Conservation (phyloP, 495 filamentous ascomycete species). For the Cercophora samala region DNA sequence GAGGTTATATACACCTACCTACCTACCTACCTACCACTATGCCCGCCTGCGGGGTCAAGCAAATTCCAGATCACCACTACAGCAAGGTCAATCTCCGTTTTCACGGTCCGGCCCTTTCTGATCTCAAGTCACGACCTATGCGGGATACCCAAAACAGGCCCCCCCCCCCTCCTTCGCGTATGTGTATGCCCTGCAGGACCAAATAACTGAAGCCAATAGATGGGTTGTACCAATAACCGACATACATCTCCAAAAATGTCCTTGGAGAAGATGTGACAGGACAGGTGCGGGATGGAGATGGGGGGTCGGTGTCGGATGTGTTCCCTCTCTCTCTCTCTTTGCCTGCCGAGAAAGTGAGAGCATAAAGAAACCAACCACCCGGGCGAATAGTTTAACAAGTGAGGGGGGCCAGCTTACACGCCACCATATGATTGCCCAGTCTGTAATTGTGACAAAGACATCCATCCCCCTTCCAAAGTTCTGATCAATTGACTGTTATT, state of each 20-base stretch:
- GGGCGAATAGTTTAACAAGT: not conserved
- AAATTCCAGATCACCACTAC: too few relatives aligned
- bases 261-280: not conserved
- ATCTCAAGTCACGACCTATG: not conserved
- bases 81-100: not conserved
- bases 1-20: conserved; percentile 2
- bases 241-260: not conserved
- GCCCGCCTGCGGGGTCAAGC: not conserved
- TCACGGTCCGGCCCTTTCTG: conserved; percentile 2
- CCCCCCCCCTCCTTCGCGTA: not conserved
- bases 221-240: not conserved
- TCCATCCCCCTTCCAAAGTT: not conserved
- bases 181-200: not conserved
- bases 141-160: conserved; percentile 3
- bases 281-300: not conserved
- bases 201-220: not conserved
- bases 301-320: not conserved
- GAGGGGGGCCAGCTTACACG: not conserved
- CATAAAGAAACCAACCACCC: not conserved
- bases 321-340: not conserved
- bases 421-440: not conserved
- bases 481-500: not conserved
- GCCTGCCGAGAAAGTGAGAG: not conserved
- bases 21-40: not conserved
- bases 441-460: not conserved